Conservation (phyloP, 257 asterid genomes). For the Echium plantagineum region DNA sequence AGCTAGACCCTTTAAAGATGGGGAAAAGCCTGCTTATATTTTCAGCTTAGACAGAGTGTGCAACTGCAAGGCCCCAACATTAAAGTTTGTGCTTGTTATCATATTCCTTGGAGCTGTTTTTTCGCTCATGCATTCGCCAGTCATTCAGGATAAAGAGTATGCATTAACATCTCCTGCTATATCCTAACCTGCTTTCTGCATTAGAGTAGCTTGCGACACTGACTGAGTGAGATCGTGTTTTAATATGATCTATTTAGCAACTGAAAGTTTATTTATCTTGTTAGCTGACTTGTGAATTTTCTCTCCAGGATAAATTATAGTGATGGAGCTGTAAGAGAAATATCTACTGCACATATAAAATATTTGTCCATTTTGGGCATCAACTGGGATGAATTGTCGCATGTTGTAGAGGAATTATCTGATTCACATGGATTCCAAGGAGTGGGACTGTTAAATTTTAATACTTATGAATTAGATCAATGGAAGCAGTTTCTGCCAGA, state of each 20-base stretch:
- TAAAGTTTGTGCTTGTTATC: slow-evolving; percentile 56
- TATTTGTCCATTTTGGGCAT: slow-evolving; percentile 43
- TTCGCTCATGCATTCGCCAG: slow-evolving; percentile 44
- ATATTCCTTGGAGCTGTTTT: slow-evolving; percentile 54
- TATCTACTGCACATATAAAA: slow-evolving; percentile 29
- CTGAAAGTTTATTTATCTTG: slow-evolving; percentile 1
- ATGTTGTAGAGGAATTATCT: slow-evolving; percentile 34
- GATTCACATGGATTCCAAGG: slow-evolving; percentile 53
- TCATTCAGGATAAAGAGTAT: slow-evolving; percentile 45
- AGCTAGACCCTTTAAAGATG: slow-evolving; percentile 46
- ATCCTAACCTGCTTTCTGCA: neutral
- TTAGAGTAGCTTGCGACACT: too few relatives aligned
- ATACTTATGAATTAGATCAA: slow-evolving; percentile 45
- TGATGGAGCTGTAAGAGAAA: slow-evolving; percentile 37
- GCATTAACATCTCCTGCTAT: slow-evolving; percentile 16
- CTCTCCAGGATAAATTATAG: slow-evolving; percentile 35
- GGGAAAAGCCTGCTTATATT: slow-evolving; percentile 41
- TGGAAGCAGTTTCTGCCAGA: slow-evolving; percentile 61
- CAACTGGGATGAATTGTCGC: slow-evolving; percentile 64
- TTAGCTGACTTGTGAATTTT: slow-evolving; percentile 6
- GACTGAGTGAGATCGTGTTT: neutral
- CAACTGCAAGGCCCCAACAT: slow-evolving; percentile 40
- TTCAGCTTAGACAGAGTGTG: slow-evolving; percentile 40
- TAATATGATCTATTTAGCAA: neutral
- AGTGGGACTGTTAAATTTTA: slow-evolving; percentile 65